Conservation (phyloP, 2,329 filamentous ascomycete species). For the Cladosporium sp. region DNA sequence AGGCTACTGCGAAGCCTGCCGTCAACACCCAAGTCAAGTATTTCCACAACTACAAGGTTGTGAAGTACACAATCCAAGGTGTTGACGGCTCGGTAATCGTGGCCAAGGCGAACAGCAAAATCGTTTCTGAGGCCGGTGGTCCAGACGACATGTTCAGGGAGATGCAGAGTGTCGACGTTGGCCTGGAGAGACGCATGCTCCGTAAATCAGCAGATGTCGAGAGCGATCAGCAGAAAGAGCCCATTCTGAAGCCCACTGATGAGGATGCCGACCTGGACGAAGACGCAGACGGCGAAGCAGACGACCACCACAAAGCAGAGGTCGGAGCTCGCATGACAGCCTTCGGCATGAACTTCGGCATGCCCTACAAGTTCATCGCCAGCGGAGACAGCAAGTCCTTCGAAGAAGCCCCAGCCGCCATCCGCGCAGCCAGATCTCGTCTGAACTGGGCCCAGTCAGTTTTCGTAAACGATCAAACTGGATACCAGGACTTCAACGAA, state of each 20-base stretch:
- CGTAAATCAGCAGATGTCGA: background rate
- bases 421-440: slow-evolving; percentile 49
- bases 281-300: background rate
- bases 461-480: slow-evolving; percentile 27
- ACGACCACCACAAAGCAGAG: slow-evolving; percentile 10
- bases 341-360: slow-evolving; percentile 43
- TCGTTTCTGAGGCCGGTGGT: slow-evolving; percentile 50
- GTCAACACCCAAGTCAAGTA: slow-evolving; percentile 33
- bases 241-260: background rate
- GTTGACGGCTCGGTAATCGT: slow-evolving; percentile 46
- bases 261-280: background rate
- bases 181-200: slow-evolving; percentile 14
- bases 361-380: slow-evolving; percentile 63
- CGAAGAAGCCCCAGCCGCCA: slow-evolving; percentile 39
- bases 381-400: slow-evolving; percentile 50
- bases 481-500: slow-evolving; percentile 54
- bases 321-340: slow-evolving; percentile 30
- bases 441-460: slow-evolving; percentile 51
- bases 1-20: slow-evolving; percentile 25
- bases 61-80: slow-evolving; percentile 45
- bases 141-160: slow-evolving; percentile 57
- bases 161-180: slow-evolving; percentile 39
- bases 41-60: slow-evolving; percentile 38
- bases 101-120: slow-evolving; percentile 50
- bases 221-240: background rate